Evolutionary conservation across 768 basidiomycete genomes (phyloP).

Genomic region (Hericium rajendrae): DNA sequence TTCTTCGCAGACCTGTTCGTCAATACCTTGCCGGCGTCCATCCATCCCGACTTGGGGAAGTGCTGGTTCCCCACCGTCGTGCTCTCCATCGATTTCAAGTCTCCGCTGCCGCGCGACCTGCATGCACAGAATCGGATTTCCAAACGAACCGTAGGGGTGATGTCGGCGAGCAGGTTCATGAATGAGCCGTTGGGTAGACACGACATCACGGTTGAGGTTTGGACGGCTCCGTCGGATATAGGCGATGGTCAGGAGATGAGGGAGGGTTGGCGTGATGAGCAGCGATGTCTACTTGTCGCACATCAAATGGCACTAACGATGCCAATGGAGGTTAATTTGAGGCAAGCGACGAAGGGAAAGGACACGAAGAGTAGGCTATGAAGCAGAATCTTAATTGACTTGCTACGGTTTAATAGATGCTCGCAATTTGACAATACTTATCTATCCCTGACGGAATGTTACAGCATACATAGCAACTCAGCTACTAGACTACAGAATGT

Average conservation of each 20-base stretch:
- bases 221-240: constrained; percentile 52
- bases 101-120: constrained; percentile 35
- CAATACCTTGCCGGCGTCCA: constrained; percentile 18
- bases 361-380: too few species aligned
- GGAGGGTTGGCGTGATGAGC: constrained; percentile 46
- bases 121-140: constrained; percentile 24
- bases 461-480: too few species aligned
- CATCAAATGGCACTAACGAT: constrained; percentile 52
- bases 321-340: constrained; percentile 19
- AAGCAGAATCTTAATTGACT: too few species aligned
- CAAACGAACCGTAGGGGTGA: constrained; percentile 46
- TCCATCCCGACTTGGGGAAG: constrained; percentile 4
- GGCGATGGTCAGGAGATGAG: constrained; percentile 31
- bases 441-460: too few species aligned
- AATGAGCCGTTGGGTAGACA: constrained; percentile 48
- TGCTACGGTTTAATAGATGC: too few species aligned
- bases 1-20: constrained; percentile 48
- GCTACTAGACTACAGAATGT: too few species aligned
- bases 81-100: constrained; percentile 54
- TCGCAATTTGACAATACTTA: too few species aligned
- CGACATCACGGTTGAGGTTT: constrained; percentile 50
- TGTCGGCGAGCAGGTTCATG: constrained; percentile 41
- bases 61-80: constrained; percentile 62
- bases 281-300: constrained; percentile 52
- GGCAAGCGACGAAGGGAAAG: neutral